Evolutionary conservation across 768 basidiomycete species (phyloP).

Genomic region (Boletus tomentosulus): DNA sequence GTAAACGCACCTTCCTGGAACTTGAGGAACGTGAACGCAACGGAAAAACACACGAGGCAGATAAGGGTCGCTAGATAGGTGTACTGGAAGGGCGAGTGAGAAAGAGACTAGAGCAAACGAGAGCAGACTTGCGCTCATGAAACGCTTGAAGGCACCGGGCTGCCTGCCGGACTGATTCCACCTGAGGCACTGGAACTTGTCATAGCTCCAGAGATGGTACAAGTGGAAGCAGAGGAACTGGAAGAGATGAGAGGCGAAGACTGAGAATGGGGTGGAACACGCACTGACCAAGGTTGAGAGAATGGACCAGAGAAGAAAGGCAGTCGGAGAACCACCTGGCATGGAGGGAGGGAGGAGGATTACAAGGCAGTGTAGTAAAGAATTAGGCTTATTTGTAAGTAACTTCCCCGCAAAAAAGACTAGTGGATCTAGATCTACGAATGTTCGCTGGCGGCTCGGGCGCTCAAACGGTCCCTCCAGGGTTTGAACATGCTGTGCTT

Average conservation of each 20-base stretch:
- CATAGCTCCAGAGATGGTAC: conserved; percentile 77
- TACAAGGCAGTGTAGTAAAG: conserved; percentile 4
- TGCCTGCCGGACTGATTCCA: conserved; percentile 69
- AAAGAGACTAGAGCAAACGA: not conserved
- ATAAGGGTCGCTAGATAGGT: conserved; percentile 74
- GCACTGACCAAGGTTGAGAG: conserved; percentile 57
- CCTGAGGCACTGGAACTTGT: conserved; percentile 67
- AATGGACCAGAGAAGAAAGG: conserved; percentile 74
- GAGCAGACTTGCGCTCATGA: conserved; percentile 73
- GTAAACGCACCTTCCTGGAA: conserved; percentile 59
- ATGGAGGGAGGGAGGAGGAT: conserved; percentile 36
- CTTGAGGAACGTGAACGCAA: conserved; percentile 61
- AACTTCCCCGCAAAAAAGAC: conserved; percentile 22
- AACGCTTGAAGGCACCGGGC: conserved; percentile 80
- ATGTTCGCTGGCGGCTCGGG: not conserved
- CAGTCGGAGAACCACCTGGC: conserved; percentile 70
- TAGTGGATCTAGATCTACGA: not conserved
- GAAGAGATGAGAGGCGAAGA: conserved; percentile 1
- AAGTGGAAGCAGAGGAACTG: conserved; percentile 68
- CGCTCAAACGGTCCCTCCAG: not conserved
- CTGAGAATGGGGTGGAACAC: not conserved
- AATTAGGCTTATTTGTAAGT: conserved; percentile 10
- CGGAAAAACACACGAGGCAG: conserved; percentile 58
- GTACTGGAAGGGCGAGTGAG: conserved; percentile 45
- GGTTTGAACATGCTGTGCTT: no score